phyloP scores from a whole-genome alignment of 2,329 filamentous ascomycete species.

The Arthrobotrys sphaeroides region DNA sequence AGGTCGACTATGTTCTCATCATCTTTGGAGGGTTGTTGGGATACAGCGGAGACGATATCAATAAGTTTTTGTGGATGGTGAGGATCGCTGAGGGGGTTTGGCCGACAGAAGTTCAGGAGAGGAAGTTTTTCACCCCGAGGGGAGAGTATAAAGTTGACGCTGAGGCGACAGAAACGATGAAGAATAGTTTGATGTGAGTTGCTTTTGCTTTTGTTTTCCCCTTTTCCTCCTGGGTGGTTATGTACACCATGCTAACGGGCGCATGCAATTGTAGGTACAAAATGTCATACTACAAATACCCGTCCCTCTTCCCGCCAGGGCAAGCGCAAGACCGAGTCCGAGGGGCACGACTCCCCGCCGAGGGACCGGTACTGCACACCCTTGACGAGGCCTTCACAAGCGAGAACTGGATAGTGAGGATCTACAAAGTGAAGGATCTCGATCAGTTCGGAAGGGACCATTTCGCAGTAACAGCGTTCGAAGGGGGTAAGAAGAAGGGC shows the following conservation, averaged over 20 bases:
- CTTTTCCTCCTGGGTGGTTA: not conserved
- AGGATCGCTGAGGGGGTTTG: slow-evolving; percentile 98
- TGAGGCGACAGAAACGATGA: slow-evolving; percentile 95
- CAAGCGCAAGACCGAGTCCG: slow-evolving; percentile 92
- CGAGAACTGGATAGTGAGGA: slow-evolving; percentile 99
- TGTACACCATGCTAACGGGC: not conserved
- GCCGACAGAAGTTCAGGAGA: slow-evolving; percentile 98
- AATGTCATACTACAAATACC: slow-evolving; percentile 99
- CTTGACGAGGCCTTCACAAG: slow-evolving; percentile 97
- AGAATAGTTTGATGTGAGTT: slow-evolving; percentile 78
- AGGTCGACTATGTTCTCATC: slow-evolving; percentile 97
- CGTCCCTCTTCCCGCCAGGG: slow-evolving; percentile 86
- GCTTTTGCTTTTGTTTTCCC: not conserved
- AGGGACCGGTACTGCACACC: slow-evolving; percentile 84
- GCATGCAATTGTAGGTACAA: slow-evolving; percentile 89
- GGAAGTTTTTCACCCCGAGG: slow-evolving; percentile 90
- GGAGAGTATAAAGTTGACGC: slow-evolving; percentile 96
- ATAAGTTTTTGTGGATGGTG: slow-evolving; percentile 99
- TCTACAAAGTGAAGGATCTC: slow-evolving; percentile 99
- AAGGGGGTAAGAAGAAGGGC: slow-evolving; percentile 65
- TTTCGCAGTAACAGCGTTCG: slow-evolving; percentile 68
- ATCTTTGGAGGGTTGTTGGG: slow-evolving; percentile 96
- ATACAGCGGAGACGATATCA: slow-evolving; percentile 98
- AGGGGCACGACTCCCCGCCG: slow-evolving; percentile 78
- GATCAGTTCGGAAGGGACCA: slow-evolving; percentile 96